Base-by-base conservation (phyloP, 2,329 filamentous ascomycete genomes). In the Fonsecaea monophora region DNA sequence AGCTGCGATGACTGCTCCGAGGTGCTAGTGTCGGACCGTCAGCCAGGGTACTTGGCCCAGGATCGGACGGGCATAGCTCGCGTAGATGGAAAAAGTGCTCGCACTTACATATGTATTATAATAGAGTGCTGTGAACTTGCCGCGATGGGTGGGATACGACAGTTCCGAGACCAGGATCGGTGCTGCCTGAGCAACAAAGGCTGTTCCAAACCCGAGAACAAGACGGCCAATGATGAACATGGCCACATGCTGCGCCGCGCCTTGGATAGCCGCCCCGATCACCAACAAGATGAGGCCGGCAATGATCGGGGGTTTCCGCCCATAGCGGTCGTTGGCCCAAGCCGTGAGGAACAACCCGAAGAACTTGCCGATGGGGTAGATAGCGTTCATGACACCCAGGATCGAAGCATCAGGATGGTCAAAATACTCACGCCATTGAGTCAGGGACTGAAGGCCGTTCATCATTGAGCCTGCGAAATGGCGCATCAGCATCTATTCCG, bases 381-480 rank as follows among this genome's bases (percentile, higher is more conserved):
- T 53, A 0, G 69, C 67, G 42, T 69, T 69, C 18, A 69, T 38
- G 0, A 64, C 32, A 8, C 69, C 69, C 1, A 71, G 65, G 7
- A 38, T 34, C 5, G 59, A 38, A 13, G 48, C 62, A 1, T 58
- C 18, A 4, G 69, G 69, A 15, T 69, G 37, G 32, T 66, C 59
- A 65, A 71, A 71, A 64, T 81, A 82, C 1, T 68, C 63, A 60
- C 78, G 76, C 81, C 82, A 83, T 66, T 78, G 73, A 0, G 74
- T 67, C 0, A 82, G 74, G 8, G 81, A 76, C 61, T 83, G 80
- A 0, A 83, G 74, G 10, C 80, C 82, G 66, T 83, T 83, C 78
- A 81, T 80, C 66, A 83, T 76, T 0, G 78, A 80, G 21, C 76
- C 81, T 25, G 25, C 25, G 25, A 25, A 25, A 25, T 25, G 3